Conservation (phyloP, 305 asterid species). For the Galium porrigens region DNA sequence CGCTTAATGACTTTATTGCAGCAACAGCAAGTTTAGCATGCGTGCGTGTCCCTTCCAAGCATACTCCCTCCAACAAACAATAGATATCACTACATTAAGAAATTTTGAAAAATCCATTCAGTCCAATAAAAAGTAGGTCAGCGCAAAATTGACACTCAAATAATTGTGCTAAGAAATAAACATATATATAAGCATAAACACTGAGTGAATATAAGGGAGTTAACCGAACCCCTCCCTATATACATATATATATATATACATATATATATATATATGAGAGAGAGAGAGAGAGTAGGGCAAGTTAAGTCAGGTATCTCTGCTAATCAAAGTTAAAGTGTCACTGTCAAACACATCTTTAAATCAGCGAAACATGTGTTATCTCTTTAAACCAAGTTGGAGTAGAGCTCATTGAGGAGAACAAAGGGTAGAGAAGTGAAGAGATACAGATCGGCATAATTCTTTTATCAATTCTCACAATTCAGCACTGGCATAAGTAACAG, state of each 20-base stretch:
- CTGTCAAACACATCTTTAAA: background rate
- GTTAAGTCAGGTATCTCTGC: background rate
- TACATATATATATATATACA: too few relatives aligned
- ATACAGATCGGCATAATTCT: too few relatives aligned
- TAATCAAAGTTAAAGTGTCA: background rate
- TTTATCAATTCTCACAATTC: background rate
- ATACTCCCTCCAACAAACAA: conserved; percentile 55
- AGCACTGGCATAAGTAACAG: background rate
- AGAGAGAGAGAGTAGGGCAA: background rate
- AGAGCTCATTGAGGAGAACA: too few relatives aligned
- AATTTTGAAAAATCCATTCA: conserved; percentile 10
- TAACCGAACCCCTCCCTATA: too few relatives aligned
- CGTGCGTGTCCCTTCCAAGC: conserved; percentile 63
- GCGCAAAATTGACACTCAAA: conserved; percentile 3
- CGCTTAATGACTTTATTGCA: conserved; percentile 54
- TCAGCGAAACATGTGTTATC: background rate
- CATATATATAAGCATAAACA: too few relatives aligned
- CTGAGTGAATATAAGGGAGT: background rate
- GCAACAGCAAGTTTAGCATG: conserved; percentile 72
- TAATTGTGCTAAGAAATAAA: background rate
- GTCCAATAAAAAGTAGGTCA: conserved; percentile 7
- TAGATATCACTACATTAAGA: conserved; percentile 44
- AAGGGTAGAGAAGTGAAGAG: too few relatives aligned
- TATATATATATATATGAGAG: too few relatives aligned
- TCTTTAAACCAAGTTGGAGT: background rate